phyloP scores from a whole-genome alignment of 2,329 filamentous ascomycete species.

The Diaporthe vaccinii region DNA sequence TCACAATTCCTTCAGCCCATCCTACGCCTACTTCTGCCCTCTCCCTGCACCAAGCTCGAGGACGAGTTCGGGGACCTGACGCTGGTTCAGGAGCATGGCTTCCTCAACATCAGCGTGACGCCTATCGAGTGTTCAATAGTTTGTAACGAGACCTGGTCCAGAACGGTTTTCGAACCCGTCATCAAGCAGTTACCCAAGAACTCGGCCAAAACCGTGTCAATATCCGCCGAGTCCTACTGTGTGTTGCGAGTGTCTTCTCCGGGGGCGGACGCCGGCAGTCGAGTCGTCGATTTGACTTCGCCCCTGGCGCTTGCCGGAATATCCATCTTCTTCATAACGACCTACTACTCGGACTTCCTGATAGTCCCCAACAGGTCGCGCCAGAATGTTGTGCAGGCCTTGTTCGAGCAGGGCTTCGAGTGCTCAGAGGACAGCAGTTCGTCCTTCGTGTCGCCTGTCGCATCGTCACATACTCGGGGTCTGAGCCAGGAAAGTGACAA shows the following conservation, averaged over 20 bases:
- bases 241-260: constrained; percentile 92
- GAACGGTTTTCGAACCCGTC: constrained; percentile 80
- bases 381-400: constrained; percentile 79
- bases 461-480: constrained; percentile 51
- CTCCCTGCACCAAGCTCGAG: constrained; percentile 57
- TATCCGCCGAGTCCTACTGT: constrained; percentile 87
- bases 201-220: constrained; percentile 69
- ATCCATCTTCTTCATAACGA: constrained; percentile 98
- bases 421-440: constrained; percentile 80
- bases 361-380: constrained; percentile 85
- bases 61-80: constrained; percentile 62
- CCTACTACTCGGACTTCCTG: constrained; percentile 98
- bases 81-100: constrained; percentile 75
- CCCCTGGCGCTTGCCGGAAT: constrained; percentile 93
- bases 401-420: constrained; percentile 85
- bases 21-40: constrained; percentile 84
- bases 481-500: constrained; percentile 49
- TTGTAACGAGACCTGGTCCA: constrained; percentile 82
- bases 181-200: constrained; percentile 73
- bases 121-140: constrained; percentile 94
- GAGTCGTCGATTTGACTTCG: constrained; percentile 91
- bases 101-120: constrained; percentile 94
- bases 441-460: constrained; percentile 72
- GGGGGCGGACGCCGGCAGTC: constrained; percentile 89
- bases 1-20: constrained; percentile 87